Base-by-base conservation (phyloP, 306 rosid species). In the Quercus glauca region DNA sequence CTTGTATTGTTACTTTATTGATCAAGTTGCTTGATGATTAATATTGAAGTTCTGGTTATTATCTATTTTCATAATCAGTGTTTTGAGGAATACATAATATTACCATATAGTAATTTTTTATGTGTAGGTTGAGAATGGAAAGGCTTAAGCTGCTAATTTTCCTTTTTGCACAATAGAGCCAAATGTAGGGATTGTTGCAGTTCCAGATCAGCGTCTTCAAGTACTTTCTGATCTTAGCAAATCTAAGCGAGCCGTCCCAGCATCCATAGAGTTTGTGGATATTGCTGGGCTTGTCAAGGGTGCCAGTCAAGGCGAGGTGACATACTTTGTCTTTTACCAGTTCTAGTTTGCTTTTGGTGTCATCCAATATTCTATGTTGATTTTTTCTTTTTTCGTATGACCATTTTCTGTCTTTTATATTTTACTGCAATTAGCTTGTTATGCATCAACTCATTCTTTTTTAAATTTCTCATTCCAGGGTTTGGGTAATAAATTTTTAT, bases 91-190 rank as follows among this genome's bases (percentile, higher is more conserved):
- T 73, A 65, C 55, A 64, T 49, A 33, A 75, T 77, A 51, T 76
- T 80, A 71, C 84, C 52, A 59, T 73, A 18, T 78, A 33, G 61
- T 59, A 81, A n/a, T 80, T 59, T 78, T 73, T 29, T 61, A 15
- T 81, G 63, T 82, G 85, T 84, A 95, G 99, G 99, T 95, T 49
- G 99, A 93, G 86, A 95, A 91, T 81, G 99, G 99, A 41, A 95
- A 90, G 86, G 99, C 99, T 77, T 98, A 95, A 90, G 99, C 99
- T 75, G 99, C 97, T 73, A 92, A 95, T 79, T 93, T 95, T 78
- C 99, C 99, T 23, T 95, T 95, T 86, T 95, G 99, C 83, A 95
- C 99, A 5, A 93, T 95, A 83, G 99, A 92, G 87, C 99, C 99
- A 75, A 95, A 95, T 78, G 96, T 95, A 79, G 99, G 99, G 84